Evolutionary conservation across 1,139 yeast species (phyloP), one percentile per base, ranked within the genome.

Genomic region (Candida frijolesensis): DNA sequence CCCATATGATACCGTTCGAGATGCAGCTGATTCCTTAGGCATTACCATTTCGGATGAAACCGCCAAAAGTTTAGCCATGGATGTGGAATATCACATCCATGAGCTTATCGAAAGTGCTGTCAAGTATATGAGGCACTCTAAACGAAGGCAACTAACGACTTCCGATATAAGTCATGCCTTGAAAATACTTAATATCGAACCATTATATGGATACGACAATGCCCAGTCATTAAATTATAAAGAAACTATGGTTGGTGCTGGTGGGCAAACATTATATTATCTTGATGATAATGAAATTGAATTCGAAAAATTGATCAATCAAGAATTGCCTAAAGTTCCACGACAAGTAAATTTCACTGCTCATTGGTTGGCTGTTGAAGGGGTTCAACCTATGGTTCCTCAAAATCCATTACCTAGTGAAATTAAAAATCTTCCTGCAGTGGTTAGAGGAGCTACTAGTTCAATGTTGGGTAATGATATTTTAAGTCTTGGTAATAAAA

Each of bases 281-380:
- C 76, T 95, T 49, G 96, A 94, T 65, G 95, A 88, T 56, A 88
- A 84, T 57, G 98, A 92, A 64, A 85, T 94, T 42, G 99, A 95
- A 63, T 89, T 94, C 66, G 99, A 95, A 65, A 90, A 90, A 64
- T 77, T 95, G 55, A 89, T 95, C 60, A 92, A 94, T 65, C 96
- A 89, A 65, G 97, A 97, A 39, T 75, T 95, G 54, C 99, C 99
- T 6, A 89, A 88, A 62, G 96, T 95, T 2, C 99, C 99, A 3
- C 79, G 98, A 53, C 86, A 88, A 53, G 85, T 96, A 1, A 85
- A 96, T 0, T 92, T 89, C 65, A 90, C 98, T 0, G 97, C 98
- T 1, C 99, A 95, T 67, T 95, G 99, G 99, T 78, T 95, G 40
- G 98, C 99, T 0, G 89, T 95, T 52, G 99, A 95, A 70, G 99